Conservation (phyloP, 805 yeast species). For the Candida dajiaensis region DNA sequence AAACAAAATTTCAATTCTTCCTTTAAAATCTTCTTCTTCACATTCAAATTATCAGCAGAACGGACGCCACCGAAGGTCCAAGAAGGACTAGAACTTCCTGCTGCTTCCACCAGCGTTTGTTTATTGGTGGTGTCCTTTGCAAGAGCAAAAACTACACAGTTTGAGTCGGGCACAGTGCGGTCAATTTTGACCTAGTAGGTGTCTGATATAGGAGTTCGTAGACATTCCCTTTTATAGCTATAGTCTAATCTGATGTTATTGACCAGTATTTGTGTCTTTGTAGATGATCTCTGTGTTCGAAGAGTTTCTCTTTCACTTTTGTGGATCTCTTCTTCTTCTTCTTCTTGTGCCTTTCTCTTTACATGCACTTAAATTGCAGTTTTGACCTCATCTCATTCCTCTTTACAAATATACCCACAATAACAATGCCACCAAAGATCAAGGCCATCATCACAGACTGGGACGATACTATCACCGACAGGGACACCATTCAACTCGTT, state of each 20-base stretch:
- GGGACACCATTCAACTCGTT: constrained; percentile 49
- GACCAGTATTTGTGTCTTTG: no score
- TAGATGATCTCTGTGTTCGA: no score
- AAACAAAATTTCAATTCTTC: neutral
- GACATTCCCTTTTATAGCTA: constrained; percentile 15
- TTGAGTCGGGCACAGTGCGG: constrained; percentile 25
- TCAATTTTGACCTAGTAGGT: constrained; percentile 17
- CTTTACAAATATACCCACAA: neutral
- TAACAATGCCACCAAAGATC: constrained; percentile 8
- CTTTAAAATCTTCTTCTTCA: neutral
- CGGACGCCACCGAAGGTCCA: neutral
- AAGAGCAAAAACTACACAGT: constrained; percentile 26
- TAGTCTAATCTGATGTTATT: no score
- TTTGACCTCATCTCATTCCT: neutral
- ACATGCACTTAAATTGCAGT: neutral
- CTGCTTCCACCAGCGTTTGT: neutral
- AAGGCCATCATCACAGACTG: constrained; percentile 45
- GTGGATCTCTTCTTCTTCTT: no score
- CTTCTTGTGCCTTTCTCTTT: no score
- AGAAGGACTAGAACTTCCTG: neutral
- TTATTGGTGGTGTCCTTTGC: constrained; percentile 14
- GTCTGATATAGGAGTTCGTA: constrained; percentile 28
- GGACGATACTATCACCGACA: constrained; percentile 58
- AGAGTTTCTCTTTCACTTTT: no score
- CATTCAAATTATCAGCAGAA: neutral